These are phyloP conservation scores for Naematelia encephala DNA, from an alignment of 768 basidiomycete species.

Conservation along the genomic window DNA sequence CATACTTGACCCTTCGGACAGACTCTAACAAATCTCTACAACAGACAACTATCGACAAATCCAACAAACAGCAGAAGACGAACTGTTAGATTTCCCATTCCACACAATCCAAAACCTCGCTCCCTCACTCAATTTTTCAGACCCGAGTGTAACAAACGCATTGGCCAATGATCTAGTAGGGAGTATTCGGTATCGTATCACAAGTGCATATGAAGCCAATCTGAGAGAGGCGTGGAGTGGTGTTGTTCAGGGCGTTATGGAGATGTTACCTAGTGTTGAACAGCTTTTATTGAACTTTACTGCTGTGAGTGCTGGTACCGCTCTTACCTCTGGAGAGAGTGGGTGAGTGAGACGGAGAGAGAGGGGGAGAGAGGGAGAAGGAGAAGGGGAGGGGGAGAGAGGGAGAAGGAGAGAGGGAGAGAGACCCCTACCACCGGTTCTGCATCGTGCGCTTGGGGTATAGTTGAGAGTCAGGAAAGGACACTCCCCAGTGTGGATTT, in stretches of 20 bases:
- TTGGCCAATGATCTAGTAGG: conserved; percentile 50
- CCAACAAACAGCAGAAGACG: conserved; percentile 78
- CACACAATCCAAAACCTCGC: conserved; percentile 19
- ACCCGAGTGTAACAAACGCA: conserved; percentile 71
- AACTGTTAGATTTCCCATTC: conserved; percentile 63
- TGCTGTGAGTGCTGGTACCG: conserved; percentile 36
- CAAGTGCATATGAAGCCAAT: conserved; percentile 88
- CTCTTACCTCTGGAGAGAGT: background rate
- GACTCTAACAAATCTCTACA: conserved; percentile 6
- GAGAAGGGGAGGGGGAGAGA: background rate
- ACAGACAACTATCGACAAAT: conserved; percentile 88
- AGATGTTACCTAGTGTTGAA: conserved; percentile 79
- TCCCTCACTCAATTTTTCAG: conserved; percentile 25
- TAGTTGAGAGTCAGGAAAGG: no score
- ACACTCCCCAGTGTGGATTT: no score
- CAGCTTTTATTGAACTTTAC: conserved; percentile 66
- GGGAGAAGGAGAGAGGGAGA: background rate
- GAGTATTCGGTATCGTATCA: conserved; percentile 76
- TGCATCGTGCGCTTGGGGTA: no score
- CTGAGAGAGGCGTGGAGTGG: conserved; percentile 88
- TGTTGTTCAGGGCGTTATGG: conserved; percentile 80
- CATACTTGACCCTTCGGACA: background rate
- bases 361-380: background rate
- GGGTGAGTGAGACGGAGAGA: background rate
- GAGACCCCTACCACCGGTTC: no score